Evolutionary conservation across 164 flowering plant species (phyloP), one percentile per base, ranked within the genome.

Genomic region (Hamamelis virginiana): DNA sequence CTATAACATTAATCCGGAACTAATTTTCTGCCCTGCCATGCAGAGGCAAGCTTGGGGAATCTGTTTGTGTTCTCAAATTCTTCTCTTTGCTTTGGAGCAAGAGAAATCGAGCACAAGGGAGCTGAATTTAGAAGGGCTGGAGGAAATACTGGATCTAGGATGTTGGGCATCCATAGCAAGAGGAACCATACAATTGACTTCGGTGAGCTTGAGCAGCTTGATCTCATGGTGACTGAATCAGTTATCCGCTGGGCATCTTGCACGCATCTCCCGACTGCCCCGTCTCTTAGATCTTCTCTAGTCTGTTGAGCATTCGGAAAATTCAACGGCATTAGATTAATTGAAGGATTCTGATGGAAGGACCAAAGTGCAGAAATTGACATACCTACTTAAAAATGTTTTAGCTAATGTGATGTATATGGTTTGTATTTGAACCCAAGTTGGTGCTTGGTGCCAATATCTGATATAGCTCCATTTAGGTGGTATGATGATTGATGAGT

Each of bases 181-280:
- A 87, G 98, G 76, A 87, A 91, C 67, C 88, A 76, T 59, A 93
- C 98, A 0, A 93, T 93, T 61, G 94, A 97, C 5, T 81, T 84
- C 19, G 94, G 96, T 51, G 97, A 91, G 81, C 67, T 82, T 53
- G 90, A 85, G 59, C 96, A 87, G 66, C 75, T 93, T 28, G 85
- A 89, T 79, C 76, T 89, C 38, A 76, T 87, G 72, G 91, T 85
- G 62, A 84, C 89, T 0, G 97, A 88, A 73, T 89, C 98, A 13
- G 83, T 93, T 4, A 86, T 91, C 52, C 87, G 98, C 5, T 93
- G 98, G 98, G 92, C 92, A 14, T 93, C 98, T 18, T 91, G 97
- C 84, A 91, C 98, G 0, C 74, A 85, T 73, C 78, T 92, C 55
- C 80, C 91, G 1, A 83, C 83, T 18, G 82, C 87, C 11, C 77